Evolutionary conservation across 345 rosid species (phyloP).

Genomic region (Lenwebbia sp.): DNA sequence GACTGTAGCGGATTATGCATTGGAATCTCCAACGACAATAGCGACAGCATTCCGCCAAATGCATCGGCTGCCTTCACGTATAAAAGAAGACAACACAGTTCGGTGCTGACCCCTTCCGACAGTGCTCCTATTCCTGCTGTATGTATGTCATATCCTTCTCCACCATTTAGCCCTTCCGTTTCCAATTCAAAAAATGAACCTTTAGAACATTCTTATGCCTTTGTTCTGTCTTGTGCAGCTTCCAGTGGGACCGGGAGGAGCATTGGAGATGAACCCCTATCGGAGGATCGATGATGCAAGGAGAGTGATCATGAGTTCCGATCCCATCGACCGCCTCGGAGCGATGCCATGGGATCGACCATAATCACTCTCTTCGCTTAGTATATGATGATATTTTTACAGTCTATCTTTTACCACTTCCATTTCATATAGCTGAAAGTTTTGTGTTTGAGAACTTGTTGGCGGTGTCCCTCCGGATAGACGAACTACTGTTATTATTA

Average conservation of each 20-base stretch:
- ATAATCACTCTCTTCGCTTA: background rate
- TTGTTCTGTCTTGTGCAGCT: background rate
- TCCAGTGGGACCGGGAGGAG: background rate
- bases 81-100: slow-evolving; percentile 23
- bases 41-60: background rate
- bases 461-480: background rate
- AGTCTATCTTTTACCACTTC: background rate
- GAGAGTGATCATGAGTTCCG: background rate
- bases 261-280: background rate
- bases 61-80: slow-evolving; percentile 19
- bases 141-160: background rate
- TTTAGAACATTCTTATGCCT: background rate
- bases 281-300: background rate
- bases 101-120: background rate
- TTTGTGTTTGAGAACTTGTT: background rate
- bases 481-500: background rate
- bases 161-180: background rate
- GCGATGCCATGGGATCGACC: background rate
- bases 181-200: background rate
- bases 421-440: background rate
- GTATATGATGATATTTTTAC: background rate
- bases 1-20: background rate
- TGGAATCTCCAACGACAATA: background rate
- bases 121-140: slow-evolving; percentile 5
- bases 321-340: background rate